phyloP scores from a whole-genome alignment of 2,329 filamentous ascomycete species.

The Talaromyces atroroseus region DNA sequence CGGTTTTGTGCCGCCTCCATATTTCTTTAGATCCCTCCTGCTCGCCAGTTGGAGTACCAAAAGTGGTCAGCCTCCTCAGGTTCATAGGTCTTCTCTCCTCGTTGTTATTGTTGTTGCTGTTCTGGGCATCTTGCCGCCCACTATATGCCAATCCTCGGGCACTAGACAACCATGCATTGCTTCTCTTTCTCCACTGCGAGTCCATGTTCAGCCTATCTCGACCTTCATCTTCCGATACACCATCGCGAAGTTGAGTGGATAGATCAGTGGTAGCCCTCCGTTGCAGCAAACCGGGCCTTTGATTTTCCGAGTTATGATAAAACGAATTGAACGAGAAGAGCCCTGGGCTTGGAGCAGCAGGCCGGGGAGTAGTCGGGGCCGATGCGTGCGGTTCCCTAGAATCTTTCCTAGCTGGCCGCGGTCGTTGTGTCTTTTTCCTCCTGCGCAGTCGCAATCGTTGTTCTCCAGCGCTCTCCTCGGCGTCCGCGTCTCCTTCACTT shows the following conservation, averaged over 20 bases:
- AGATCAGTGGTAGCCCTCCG: constrained; percentile 61
- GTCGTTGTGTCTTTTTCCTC: constrained; percentile 62
- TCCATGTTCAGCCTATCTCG: constrained; percentile 56
- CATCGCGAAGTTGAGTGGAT: constrained; percentile 50
- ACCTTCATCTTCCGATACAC: constrained; percentile 70
- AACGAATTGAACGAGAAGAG: constrained; percentile 43
- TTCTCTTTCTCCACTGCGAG: constrained; percentile 55
- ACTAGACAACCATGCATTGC: constrained; percentile 49
- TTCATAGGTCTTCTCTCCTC: constrained; percentile 57
- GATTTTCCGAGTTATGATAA: constrained; percentile 32
- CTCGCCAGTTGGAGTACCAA: constrained; percentile 58
- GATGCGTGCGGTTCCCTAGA: constrained; percentile 50
- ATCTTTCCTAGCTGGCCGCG: constrained; percentile 50
- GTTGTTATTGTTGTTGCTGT: constrained; percentile 25
- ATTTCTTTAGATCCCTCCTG: constrained; percentile 59
- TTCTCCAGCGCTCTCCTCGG: constrained; percentile 82
- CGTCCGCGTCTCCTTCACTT: constrained; percentile 71
- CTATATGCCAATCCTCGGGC: constrained; percentile 44
- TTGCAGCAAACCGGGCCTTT: constrained; percentile 49
- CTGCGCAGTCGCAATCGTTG: constrained; percentile 51
- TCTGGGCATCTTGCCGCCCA: constrained; percentile 50
- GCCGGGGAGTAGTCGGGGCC: constrained; percentile 61
- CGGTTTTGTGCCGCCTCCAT: constrained; percentile 46
- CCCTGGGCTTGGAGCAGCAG: constrained; percentile 30
- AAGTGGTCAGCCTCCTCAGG: constrained; percentile 58